Base-by-base conservation (phyloP, 805 yeast genomes). In the Monosporozyma servazzii region DNA sequence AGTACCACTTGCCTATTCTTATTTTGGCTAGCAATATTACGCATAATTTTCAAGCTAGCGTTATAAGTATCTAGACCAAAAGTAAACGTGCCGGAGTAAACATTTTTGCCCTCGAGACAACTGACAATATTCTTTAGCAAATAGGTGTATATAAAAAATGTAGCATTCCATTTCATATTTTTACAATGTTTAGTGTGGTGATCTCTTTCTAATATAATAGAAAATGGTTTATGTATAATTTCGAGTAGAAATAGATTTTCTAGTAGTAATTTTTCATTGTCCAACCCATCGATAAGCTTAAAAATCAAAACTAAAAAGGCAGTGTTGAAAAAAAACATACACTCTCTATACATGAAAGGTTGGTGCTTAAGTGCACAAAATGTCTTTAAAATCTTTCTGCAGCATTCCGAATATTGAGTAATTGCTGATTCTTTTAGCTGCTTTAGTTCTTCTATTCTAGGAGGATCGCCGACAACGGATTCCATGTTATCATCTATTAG, bases 141-240 rank as follows among this genome's bases (percentile, higher is more conserved):
- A 36, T 54, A 58, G 4, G 65, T 56, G 51, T 50, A 59, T 18
- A 59, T 49, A 18, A 62, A 59, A 17, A 60, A 44, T 13, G 57
- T 55, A 2, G 55, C 54, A 33, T 59, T 61, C 65, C 66, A 65
- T 52, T 63, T 62, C 33, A 61, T 53, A 47, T 56, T 61, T 27
- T 58, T 61, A 43, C 54, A 48, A 15, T 56, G 48, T 25, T 52
- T 40, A 17, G 45, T 48, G 30, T 50, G 52, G n/a, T 54, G 52
- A 15, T 48, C 47, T 20, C 43, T 36, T 30, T 42, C 47, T 3
- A 48, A 20, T 25, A 55, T 45, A 40, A 46, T 48, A 13, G 39
- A 30, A 43, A 48, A 48, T 2, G 58, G 47, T 6, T 30, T 47
- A 8, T 48, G 50, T 10, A 55, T 29, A 29, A 52, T 13, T 27